phyloP scores from a whole-genome alignment of 139 green algal genomes.

The Chlorella sp. region DNA sequence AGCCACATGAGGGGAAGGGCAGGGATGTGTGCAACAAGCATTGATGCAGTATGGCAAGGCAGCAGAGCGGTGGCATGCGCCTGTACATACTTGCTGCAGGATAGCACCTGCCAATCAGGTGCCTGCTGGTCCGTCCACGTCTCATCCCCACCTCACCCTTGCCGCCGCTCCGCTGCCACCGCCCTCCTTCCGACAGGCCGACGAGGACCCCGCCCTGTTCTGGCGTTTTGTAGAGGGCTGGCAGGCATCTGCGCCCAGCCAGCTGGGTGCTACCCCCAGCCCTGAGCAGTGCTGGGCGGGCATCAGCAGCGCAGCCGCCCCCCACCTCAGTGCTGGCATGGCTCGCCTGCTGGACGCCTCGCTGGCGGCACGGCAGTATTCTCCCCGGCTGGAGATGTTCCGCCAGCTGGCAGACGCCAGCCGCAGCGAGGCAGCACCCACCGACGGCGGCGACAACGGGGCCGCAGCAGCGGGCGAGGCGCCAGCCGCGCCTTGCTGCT shows the following conservation, averaged over 20 bases:
- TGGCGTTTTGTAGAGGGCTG: slow-evolving; percentile 59
- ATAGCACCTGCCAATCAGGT: too few species aligned
- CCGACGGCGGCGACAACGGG: too few species aligned
- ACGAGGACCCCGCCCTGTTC: slow-evolving; percentile 53
- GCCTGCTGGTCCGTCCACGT: too few species aligned
- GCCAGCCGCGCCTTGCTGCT: slow-evolving; percentile 23
- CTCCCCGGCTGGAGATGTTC: slow-evolving; percentile 72
- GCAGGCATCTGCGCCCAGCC: background rate
- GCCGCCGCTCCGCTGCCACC: background rate
- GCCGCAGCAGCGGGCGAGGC: slow-evolving; percentile 9
- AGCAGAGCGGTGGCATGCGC: background rate
- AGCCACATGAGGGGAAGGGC: too few species aligned
- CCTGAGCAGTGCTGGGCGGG: slow-evolving; percentile 31
- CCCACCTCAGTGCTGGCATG: slow-evolving; percentile 6
- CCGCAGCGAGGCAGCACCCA: background rate
- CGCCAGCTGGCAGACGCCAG: slow-evolving; percentile 60
- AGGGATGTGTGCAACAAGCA: too few species aligned
- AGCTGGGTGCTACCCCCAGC: background rate
- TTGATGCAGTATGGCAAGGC: too few species aligned
- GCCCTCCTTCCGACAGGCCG: slow-evolving; percentile 46
- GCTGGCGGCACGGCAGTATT: slow-evolving; percentile 77
- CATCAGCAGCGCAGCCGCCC: background rate
- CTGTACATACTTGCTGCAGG: background rate
- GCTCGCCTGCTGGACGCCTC: slow-evolving; percentile 58
- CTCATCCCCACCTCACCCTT: too few species aligned